phyloP scores from a whole-genome alignment of 2,329 filamentous ascomycete genomes.

The Zymoseptoria tritici region DNA sequence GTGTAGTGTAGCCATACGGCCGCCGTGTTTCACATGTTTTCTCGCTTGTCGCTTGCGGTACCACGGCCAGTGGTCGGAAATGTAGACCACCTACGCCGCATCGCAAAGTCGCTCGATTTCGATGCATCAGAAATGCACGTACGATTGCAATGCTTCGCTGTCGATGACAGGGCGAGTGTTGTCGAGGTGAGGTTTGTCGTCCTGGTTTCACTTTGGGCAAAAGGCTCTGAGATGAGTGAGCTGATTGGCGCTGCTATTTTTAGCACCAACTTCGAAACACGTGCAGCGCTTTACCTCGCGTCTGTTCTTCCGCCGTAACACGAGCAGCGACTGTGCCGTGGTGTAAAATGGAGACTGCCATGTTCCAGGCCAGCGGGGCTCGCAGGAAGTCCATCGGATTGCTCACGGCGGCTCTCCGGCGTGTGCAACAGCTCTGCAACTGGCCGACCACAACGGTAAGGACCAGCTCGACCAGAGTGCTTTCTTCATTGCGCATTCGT shows the following conservation, averaged over 20 bases:
- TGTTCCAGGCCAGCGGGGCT: neutral
- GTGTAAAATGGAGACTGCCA: neutral
- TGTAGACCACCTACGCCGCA: neutral
- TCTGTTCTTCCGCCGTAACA: neutral
- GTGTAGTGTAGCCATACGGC: neutral
- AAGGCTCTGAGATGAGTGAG: neutral
- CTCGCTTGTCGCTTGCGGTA: slow-evolving; percentile 1
- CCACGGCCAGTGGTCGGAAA: slow-evolving; percentile 2
- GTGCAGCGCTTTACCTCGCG: neutral
- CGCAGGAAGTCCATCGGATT: neutral
- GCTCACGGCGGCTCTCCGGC: too few relatives aligned
- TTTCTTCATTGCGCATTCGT: too few relatives aligned
- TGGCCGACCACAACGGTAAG: too few relatives aligned
- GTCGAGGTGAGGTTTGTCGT: neutral
- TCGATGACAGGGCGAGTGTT: neutral
- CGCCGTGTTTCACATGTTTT: neutral
- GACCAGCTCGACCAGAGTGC: too few relatives aligned
- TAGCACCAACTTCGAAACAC: neutral
- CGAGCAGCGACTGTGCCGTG: too few relatives aligned
- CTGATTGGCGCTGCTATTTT: neutral
- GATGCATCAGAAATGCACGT: neutral
- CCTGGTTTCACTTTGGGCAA: neutral
- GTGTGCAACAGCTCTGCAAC: too few relatives aligned
- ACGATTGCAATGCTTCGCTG: slow-evolving; percentile 1
- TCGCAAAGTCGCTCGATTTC: neutral